phyloP scores from a whole-genome alignment of 768 basidiomycete species.

The Termitomyces sp. region DNA sequence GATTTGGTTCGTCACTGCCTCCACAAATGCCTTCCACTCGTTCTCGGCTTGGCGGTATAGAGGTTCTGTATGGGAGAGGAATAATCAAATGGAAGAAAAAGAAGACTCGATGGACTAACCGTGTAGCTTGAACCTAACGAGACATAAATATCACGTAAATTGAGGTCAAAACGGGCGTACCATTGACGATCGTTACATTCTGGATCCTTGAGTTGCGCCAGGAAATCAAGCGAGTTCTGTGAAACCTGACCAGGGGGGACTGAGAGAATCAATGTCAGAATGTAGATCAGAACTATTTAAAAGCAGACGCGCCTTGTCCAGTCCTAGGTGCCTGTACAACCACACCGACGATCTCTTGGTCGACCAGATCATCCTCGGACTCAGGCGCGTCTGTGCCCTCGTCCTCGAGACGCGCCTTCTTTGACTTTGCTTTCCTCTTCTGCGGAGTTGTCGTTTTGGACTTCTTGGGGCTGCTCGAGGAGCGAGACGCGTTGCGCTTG shows the following conservation, averaged over 20 bases:
- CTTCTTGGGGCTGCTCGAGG: constrained; percentile 25
- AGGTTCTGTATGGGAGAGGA: constrained; percentile 45
- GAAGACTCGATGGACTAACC: constrained; percentile 36
- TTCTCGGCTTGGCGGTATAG: constrained; percentile 80
- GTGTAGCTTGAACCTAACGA: constrained; percentile 77
- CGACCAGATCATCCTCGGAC: constrained; percentile 58
- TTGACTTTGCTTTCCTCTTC: constrained; percentile 18
- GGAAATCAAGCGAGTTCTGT: constrained; percentile 79
- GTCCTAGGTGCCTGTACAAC: constrained; percentile 81
- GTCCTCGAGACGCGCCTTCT: constrained; percentile 24
- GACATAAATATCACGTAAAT: neutral
- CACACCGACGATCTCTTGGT: constrained; percentile 67
- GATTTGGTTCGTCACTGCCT: constrained; percentile 62
- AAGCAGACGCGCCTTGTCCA: constrained; percentile 58
- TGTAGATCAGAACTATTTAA: no score
- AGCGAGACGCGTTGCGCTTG: constrained; percentile 12
- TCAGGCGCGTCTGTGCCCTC: constrained; percentile 41
- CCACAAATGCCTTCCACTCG: constrained; percentile 87
- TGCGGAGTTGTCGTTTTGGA: constrained; percentile 20
- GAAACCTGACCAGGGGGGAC: constrained; percentile 87
- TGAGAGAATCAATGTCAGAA: constrained; percentile 18
- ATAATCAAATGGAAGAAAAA: neutral
- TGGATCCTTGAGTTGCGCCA: constrained; percentile 65
- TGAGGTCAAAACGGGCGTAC: constrained; percentile 31
- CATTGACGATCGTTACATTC: constrained; percentile 83